A percentile compares a stretch with the other conserved stretches of the same genome.
Conservation (phyloP, 305 asterid genomes). For the Fraxinus greggii region DNA sequence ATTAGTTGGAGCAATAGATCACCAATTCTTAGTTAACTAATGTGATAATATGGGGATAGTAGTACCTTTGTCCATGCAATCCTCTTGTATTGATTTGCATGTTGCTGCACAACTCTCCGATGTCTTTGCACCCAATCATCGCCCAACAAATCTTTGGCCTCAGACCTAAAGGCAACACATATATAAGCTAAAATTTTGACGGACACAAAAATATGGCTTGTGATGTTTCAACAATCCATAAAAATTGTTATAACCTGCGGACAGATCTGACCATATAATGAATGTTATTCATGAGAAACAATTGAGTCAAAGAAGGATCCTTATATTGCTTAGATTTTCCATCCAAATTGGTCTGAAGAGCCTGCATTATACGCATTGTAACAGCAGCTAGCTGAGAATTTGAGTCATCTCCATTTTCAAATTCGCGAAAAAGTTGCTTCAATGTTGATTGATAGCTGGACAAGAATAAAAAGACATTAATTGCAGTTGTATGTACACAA, state of each 20-base stretch:
- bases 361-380: constrained; percentile 96
- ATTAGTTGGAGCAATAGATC: neutral
- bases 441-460: constrained; percentile 88
- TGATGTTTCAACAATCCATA: neutral
- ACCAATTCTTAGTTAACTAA: neutral
- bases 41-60: neutral
- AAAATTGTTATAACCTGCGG: constrained; percentile 64
- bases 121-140: constrained; percentile 99
- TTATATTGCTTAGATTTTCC: constrained; percentile 97
- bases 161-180: constrained; percentile 61
- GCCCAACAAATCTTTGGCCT: constrained; percentile 96
- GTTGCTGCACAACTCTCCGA: constrained; percentile 94
- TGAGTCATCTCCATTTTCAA: constrained; percentile 68
- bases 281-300: constrained; percentile 95
- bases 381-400: constrained; percentile 85
- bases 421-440: constrained; percentile 89
- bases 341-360: constrained; percentile 91
- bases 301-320: constrained; percentile 74
- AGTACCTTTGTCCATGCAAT: constrained; percentile 92
- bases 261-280: constrained; percentile 99
- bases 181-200: constrained; percentile 18
- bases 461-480: constrained; percentile 14
- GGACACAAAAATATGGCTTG: constrained; percentile 7
- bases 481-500: neutral
- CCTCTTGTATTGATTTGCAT: constrained; percentile 96